These are phyloP conservation scores for Eimeria acervulina DNA, from an alignment of 169 alveolate species.

Conservation along the genomic window DNA sequence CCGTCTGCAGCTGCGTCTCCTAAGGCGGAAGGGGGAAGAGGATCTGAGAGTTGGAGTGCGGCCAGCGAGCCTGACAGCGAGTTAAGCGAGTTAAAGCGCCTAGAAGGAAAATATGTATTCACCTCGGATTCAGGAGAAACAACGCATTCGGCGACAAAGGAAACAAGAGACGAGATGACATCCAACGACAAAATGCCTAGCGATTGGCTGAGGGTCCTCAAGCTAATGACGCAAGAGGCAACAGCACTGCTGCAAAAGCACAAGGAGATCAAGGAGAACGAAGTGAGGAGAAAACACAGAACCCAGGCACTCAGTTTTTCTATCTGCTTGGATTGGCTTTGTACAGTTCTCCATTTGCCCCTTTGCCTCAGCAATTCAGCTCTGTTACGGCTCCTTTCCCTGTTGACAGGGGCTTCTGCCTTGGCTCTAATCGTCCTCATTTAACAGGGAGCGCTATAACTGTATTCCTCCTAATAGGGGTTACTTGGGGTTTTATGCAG, in stretches of 20 bases:
- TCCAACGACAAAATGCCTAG: neutral
- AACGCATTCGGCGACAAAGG: neutral
- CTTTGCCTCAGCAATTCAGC: neutral
- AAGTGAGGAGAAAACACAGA: neutral
- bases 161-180: neutral
- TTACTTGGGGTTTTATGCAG: no score
- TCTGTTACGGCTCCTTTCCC: neutral
- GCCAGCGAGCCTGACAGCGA: no score
- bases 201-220: conserved; percentile 27
- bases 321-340: no score
- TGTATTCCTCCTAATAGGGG: no score
- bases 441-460: no score
- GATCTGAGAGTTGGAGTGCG: no score
- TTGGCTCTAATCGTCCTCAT: no score
- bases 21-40: neutral
- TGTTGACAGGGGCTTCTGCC: no score
- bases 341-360: no score
- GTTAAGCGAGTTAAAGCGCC: no score
- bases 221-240: neutral
- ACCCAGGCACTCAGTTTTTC: neutral
- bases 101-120: no score
- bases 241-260: conserved; percentile 13
- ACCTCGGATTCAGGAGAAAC: no score
- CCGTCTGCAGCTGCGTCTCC: neutral
- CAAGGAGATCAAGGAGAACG: neutral